Base-by-base conservation (phyloP, 148 eudicot species). In the Persicaria maculosa region DNA sequence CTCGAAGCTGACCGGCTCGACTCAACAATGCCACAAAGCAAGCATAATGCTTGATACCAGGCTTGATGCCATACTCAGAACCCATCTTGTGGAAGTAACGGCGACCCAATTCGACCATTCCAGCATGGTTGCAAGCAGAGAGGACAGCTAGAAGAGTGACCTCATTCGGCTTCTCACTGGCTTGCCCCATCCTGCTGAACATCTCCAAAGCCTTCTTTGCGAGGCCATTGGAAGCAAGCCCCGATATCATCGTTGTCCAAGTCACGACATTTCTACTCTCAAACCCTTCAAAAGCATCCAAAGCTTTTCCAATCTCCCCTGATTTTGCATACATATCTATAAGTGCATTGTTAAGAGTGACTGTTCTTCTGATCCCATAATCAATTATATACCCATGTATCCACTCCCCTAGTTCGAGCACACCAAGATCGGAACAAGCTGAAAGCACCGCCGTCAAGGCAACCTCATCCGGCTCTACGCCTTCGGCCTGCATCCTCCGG, bases 311-410 rank as follows among this genome's bases (percentile, higher is more conserved):
- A 17, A 89, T 76, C 50, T 82, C 65, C 22, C 93, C 93, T 11
- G 87, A 89, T 68, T 89, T 89, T n/a, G 86, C 74, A 36, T 86
- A 89, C 90, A 89, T 86, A 74, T 89, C 87, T 44, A 89, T 76
- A 43, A 89, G 80, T 4, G 93, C 87, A 59, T 89, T 89, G 59
- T 72, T 44, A 47, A 86, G 79, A 50, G 78, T 54, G n/a, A 81
- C 57, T 0, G 75, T 79, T 61, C 46, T 78, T 70, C 36, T 46
- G 46, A 85, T 40, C 47, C 74, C 47, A 68, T 73, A 74, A 43
- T 74, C 62, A 44, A 73, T 55, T 22, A 86, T 73, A 43, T 69
- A 79, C 14, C 25, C 36, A 74, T 83, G 87, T 9, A 89, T 81
- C 87, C 83, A 80, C 54, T 83, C 74, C 31, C 93, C 93, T 44